phyloP scores from a whole-genome alignment of 1,284 basidiomycete species.

The Anthracocystis walkeri region DNA sequence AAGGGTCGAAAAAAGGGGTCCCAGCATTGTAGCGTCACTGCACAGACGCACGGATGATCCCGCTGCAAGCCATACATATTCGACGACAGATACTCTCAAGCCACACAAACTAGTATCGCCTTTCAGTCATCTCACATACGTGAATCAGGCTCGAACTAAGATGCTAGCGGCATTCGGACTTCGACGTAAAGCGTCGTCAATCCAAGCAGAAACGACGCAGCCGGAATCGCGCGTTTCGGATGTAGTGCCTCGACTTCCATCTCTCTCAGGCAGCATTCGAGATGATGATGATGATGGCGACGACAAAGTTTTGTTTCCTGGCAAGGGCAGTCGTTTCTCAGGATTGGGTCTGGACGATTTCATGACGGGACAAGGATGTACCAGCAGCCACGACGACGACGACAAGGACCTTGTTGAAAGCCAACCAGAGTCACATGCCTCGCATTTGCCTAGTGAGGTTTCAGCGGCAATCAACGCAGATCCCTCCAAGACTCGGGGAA shows the following conservation, averaged over 20 bases:
- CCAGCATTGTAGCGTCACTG: no score
- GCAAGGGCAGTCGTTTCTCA: no score
- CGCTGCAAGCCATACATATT: no score
- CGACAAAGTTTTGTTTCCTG: neutral
- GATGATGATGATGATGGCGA: neutral
- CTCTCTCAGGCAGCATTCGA: neutral
- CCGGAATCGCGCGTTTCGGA: constrained; percentile 13
- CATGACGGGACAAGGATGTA: neutral
- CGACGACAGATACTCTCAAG: neutral
- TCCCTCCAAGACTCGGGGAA: neutral
- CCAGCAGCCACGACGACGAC: neutral
- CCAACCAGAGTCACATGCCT: neutral
- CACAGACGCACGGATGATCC: no score
- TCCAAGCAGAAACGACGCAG: constrained; percentile 2
- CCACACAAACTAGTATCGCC: neutral
- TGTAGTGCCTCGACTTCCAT: constrained; percentile 21
- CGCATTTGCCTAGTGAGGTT: neutral
- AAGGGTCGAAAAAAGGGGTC: no score
- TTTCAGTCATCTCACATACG: neutral
- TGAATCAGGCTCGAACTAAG: neutral
- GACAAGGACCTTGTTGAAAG: neutral
- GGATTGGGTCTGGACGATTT: neutral
- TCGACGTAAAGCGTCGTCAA: constrained; percentile 18
- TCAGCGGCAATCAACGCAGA: constrained; percentile 7
- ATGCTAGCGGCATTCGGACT: constrained; percentile 5